Percentiles rank a stretch among this genome's conserved stretches.
Conservation (phyloP, 2,329 filamentous ascomycete genomes). For the Penicillium fuscoglaucum region DNA sequence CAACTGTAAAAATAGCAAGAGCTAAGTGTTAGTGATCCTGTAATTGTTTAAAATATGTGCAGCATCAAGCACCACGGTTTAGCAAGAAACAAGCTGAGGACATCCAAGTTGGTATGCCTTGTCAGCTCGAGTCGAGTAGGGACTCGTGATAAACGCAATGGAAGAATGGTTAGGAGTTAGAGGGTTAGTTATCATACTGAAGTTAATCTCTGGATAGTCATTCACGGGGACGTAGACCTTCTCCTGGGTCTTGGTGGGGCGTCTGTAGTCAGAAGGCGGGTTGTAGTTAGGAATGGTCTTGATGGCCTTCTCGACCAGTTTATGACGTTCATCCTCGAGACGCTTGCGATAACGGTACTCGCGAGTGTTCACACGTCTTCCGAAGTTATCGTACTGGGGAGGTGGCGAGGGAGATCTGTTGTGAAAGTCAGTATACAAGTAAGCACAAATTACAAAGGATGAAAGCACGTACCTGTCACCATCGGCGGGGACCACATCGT, state of each 20-base stretch:
- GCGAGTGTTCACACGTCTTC: conserved; percentile 97
- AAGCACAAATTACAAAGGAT: not conserved
- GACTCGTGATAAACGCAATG: conserved; percentile 42
- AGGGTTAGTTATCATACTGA: conserved; percentile 99
- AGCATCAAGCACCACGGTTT: conserved; percentile 41
- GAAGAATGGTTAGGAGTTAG: conserved; percentile 69
- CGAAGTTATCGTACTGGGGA: conserved; percentile 98
- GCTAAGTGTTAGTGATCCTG: conserved; percentile 84
- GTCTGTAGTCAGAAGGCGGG: conserved; percentile 95
- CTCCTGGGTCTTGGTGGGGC: conserved; percentile 99
- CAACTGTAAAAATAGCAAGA: conserved; percentile 81
- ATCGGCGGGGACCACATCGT: conserved; percentile 96
- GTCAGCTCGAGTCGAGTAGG: conserved; percentile 47
- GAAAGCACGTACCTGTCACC: conserved; percentile 71
- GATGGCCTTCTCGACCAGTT: conserved; percentile 98
- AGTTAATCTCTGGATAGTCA: conserved; percentile 99
- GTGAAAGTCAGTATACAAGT: conserved; percentile 19
- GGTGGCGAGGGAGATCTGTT: conserved; percentile 87
- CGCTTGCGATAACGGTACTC: conserved; percentile 98
- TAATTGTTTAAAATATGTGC: conserved; percentile 39
- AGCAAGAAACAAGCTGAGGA: conserved; percentile 45
- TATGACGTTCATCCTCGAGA: conserved; percentile 97
- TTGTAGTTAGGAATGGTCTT: conserved; percentile 99
- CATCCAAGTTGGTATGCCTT: conserved; percentile 36
- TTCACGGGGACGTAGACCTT: conserved; percentile 99